phyloP scores from a whole-genome alignment of 805 yeast species.

The Middelhovenomyces tepae region DNA sequence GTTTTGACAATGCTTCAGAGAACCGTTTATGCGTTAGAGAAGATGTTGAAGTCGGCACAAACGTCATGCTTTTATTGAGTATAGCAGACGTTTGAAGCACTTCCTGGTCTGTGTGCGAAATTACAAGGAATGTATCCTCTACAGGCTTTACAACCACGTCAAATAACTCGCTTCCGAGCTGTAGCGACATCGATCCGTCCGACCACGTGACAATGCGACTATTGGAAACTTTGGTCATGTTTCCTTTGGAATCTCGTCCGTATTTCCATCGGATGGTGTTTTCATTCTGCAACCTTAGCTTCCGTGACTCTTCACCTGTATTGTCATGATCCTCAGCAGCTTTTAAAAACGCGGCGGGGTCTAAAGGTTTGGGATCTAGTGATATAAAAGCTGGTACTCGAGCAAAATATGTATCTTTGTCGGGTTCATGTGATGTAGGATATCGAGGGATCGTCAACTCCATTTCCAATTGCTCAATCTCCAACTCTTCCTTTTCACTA shows the following conservation, averaged over 20 bases:
- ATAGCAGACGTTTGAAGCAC: constrained; percentile 61
- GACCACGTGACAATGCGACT: constrained; percentile 90
- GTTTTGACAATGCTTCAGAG: constrained; percentile 37
- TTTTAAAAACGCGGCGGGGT: constrained; percentile 57
- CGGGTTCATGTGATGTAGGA: constrained; percentile 20
- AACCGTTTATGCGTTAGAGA: constrained; percentile 75
- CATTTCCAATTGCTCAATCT: constrained; percentile 21
- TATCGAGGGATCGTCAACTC: constrained; percentile 28
- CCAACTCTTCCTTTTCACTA: constrained; percentile 13
- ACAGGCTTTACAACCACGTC: constrained; percentile 59
- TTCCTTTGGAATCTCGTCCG: constrained; percentile 58
- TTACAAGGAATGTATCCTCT: constrained; percentile 63
- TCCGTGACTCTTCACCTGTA: constrained; percentile 35
- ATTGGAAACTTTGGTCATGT: constrained; percentile 73
- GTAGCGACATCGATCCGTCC: constrained; percentile 81
- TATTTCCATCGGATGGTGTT: constrained; percentile 95
- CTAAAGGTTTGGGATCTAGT: constrained; percentile 82
- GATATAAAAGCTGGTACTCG: constrained; percentile 77
- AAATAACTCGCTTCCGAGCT: constrained; percentile 79
- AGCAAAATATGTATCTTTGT: constrained; percentile 35
- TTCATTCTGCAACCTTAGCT: constrained; percentile 50
- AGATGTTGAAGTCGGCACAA: constrained; percentile 85
- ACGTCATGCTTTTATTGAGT: constrained; percentile 55
- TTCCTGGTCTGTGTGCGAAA: constrained; percentile 62
- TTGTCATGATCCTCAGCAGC: constrained; percentile 33